Base-by-base conservation (phyloP, 139 green algal species). In the Raphidocelis subcapitata region DNA sequence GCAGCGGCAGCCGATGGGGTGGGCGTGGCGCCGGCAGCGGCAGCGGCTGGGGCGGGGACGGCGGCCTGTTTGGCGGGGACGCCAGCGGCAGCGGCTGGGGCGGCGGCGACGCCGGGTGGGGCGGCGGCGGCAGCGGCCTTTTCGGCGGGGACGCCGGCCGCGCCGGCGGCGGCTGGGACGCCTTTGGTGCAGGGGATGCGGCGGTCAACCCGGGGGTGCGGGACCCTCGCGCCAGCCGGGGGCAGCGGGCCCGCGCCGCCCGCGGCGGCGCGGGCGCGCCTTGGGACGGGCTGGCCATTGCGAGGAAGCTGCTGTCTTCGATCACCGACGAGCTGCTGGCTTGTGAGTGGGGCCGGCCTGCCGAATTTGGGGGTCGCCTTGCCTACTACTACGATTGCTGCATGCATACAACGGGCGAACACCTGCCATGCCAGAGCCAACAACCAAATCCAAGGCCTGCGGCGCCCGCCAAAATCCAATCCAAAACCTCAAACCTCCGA, bases 231-330 rank as follows among this genome's bases (percentile, higher is more conserved):
- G n/a, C n/a, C n/a, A n/a, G n/a, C n/a, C n/a, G n/a, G n/a, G n/a
- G n/a, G n/a, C n/a, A n/a, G n/a, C n/a, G n/a, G n/a, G n/a, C n/a
- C 33, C 21, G 26, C 64, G n/a, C 20, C 35, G 41, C 16, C 44
- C 29, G 64, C 44, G 35, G 44, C 44, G 32, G 28, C 41, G 41
- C 8, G 8, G 41, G 41, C 41, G 21, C 60, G 21, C 59, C 32
- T 23, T 65, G 35, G 57, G 47, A 71, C 32, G 41, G 41, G 31
- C 71, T 75, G 2, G 60, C 46, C 49, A 77, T 88, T 10, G 67
- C 80, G 3, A 37, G 60, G 12, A 81, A 86, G 66, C 77, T 85
- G 15, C 36, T 80, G 2, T 59, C 56, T 3, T 69, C 62, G 31
- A 82, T 83, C 16, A 41, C 55, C 0, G 54, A 74, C 4, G 61